Base-by-base conservation (phyloP, 2,329 filamentous ascomycete genomes). In the Diplodia sapinea region DNA sequence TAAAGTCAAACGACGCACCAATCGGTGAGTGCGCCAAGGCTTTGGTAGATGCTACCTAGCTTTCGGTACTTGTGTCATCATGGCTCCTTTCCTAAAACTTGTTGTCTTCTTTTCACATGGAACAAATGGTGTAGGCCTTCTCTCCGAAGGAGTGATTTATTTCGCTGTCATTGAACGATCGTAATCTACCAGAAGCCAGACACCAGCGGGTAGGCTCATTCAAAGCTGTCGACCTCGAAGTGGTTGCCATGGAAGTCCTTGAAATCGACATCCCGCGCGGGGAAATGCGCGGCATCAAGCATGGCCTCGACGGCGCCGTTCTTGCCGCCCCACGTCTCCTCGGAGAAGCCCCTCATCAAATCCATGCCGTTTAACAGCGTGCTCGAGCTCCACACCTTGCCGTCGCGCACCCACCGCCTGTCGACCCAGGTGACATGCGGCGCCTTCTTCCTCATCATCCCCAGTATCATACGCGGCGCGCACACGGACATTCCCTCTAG, bases 371-470 rank as follows among this genome's bases (percentile, higher is more conserved):
- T 78, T 23, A 76, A 50, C 69, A 78, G 63, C 20, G 75, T 70
- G 5, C 76, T 76, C 56, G 73, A 75, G 4, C 74, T 77, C 76
- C 76, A 78, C 20, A 78, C 23, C 67, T 77, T 76, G 4, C 75
- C 76, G 68, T 77, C 75, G 0, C 70, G 66, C 11, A 70, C 69
- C 69, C 71, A 76, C 4, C 77, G 70, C 66, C 73, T 72, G 40
- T 78, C 75, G 3, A 81, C 74, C 81, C 81, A 82, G 26, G 76
- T 72, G 11, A 74, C 73, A 0, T 71, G 70, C 0, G 79, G 78
- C 3, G 72, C 72, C 4, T 70, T 51, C 57, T 74, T 31, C 1
- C 73, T 71, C n/a, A 81, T 55, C 11, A 61, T 36, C 0, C 69
- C 67, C 1, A 82, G 52, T 23, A 79, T 51, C 4, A 65, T 31